These are phyloP conservation scores for Aspergillus luchuensis DNA, from an alignment of 2,329 filamentous ascomycete genomes.

Conservation along the genomic window DNA sequence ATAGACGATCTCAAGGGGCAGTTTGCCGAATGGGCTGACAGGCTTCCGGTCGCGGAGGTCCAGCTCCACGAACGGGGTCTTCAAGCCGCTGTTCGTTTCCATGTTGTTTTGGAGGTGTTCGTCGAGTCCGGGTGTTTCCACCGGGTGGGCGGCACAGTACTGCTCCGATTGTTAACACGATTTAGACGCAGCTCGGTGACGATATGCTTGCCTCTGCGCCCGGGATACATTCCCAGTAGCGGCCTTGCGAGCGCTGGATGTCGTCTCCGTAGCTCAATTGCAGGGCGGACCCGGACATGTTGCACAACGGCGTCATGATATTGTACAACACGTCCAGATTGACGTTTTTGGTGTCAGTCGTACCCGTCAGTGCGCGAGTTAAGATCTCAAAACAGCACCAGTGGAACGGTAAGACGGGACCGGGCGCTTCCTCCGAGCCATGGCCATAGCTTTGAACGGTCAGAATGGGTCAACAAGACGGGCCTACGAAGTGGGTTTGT, in stretches of 20 bases:
- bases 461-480: neutral
- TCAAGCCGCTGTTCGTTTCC: conserved; percentile 12
- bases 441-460: conserved; percentile 21
- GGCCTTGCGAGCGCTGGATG: conserved; percentile 22
- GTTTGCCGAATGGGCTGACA: conserved; percentile 18
- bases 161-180: conserved; percentile 1
- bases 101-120: conserved; percentile 13
- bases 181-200: neutral
- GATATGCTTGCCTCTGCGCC: conserved; percentile 21
- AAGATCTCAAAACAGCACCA: conserved; percentile 27
- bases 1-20: conserved; percentile 22
- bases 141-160: conserved; percentile 24
- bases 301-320: conserved; percentile 19
- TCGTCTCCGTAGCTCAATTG: conserved; percentile 23
- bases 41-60: conserved; percentile 14
- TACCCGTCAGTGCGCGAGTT: conserved; percentile 19
- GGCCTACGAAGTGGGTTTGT: neutral
- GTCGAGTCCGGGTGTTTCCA: conserved; percentile 12
- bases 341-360: conserved; percentile 15
- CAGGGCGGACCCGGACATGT: conserved; percentile 17
- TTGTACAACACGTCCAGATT: conserved; percentile 22
- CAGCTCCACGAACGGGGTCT: conserved; percentile 8
- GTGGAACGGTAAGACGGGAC: conserved; percentile 26
- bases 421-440: conserved; percentile 21
- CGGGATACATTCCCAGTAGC: conserved; percentile 26